Evolutionary conservation across 371 early-diverging fungal species (phyloP).

Genomic region (Zychaea mexicana): DNA sequence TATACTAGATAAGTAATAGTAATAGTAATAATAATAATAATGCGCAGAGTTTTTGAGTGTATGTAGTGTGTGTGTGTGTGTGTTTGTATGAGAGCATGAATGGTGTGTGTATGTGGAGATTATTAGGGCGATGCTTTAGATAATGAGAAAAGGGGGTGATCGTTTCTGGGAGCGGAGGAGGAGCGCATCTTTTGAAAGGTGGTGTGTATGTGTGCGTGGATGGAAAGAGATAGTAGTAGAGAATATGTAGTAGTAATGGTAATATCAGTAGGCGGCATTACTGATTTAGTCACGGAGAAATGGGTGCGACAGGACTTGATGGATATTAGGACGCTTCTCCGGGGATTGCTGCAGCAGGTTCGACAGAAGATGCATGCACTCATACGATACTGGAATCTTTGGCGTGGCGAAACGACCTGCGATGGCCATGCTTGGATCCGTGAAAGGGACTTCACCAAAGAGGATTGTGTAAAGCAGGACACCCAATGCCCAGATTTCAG

Average conservation of each 20-base stretch:
- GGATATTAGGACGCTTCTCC: slow-evolving; percentile 59
- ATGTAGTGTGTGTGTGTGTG: not conserved
- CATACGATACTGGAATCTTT: slow-evolving; percentile 44
- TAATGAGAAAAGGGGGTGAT: not conserved
- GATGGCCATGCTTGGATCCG: slow-evolving; percentile 53
- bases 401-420: slow-evolving; percentile 50
- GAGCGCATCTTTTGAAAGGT: not conserved
- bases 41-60: not conserved
- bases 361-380: slow-evolving; percentile 63
- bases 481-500: slow-evolving; percentile 86
- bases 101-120: not conserved
- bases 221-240: not conserved
- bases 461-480: slow-evolving; percentile 75
- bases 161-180: not conserved
- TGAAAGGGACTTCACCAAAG: slow-evolving; percentile 78
- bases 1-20: not conserved
- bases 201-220: no score
- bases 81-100: not conserved
- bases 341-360: slow-evolving; percentile 68
- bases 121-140: not conserved
- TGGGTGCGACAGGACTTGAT: slow-evolving; percentile 65
- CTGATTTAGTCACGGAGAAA: slow-evolving; percentile 49
- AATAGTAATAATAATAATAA: not conserved
- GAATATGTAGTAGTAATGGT: not conserved
- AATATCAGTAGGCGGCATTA: not conserved